These are phyloP conservation scores for Komagataella kurtzmanii DNA, from an alignment of 805 yeast species.

Conservation along the genomic window DNA sequence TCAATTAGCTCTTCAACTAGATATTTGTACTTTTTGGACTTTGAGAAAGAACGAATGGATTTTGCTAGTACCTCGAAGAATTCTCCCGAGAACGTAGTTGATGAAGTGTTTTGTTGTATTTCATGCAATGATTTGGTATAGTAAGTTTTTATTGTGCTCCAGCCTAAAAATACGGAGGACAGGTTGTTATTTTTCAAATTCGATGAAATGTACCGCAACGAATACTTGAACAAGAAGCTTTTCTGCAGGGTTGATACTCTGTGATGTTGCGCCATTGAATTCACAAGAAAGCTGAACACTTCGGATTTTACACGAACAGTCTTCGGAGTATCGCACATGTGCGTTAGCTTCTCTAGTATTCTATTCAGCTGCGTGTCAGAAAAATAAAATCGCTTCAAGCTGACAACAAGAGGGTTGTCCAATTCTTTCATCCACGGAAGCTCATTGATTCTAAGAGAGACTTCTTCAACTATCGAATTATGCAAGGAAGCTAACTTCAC, in stretches of 20 bases:
- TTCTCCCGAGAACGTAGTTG: background rate
- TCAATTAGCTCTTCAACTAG: conserved; percentile 13
- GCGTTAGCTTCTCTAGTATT: background rate
- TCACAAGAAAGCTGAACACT: background rate
- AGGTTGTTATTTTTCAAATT: no score
- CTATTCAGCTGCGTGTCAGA: background rate
- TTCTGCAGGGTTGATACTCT: background rate
- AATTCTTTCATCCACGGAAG: background rate
- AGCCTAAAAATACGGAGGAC: background rate
- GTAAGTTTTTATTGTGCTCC: background rate
- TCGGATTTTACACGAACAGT: background rate
- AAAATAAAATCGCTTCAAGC: background rate
- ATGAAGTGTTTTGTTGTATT: background rate
- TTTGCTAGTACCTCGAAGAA: conserved; percentile 9
- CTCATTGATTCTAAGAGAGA: background rate
- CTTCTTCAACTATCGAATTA: background rate
- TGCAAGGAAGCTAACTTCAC: background rate
- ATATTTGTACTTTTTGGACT: conserved; percentile 13
- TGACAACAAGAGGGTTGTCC: background rate
- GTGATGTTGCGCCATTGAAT: background rate
- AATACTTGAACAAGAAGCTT: background rate
- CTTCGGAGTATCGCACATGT: background rate
- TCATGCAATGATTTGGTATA: background rate
- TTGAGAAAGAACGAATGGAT: conserved; percentile 15
- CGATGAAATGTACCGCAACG: background rate